Conservation (phyloP, 2,329 filamentous ascomycete genomes). For the Rhynchosporium graminicola region DNA sequence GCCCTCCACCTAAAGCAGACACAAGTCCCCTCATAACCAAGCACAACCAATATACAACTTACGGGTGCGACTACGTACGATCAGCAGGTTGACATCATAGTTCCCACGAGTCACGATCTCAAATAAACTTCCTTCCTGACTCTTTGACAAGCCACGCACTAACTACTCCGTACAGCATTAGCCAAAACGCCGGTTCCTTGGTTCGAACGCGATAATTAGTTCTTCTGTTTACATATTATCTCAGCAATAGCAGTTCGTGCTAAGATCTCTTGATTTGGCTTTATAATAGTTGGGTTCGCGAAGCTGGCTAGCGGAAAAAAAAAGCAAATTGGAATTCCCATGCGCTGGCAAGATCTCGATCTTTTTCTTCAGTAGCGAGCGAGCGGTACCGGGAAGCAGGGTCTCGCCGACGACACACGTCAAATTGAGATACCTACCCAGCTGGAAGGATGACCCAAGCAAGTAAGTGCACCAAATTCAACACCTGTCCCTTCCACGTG, state of each 20-base stretch:
- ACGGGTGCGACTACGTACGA: neutral
- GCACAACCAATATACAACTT: neutral
- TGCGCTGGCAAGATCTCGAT: slow-evolving; percentile 12
- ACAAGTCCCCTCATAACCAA: neutral
- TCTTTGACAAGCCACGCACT: neutral
- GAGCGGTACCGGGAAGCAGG: neutral
- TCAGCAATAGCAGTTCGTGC: neutral
- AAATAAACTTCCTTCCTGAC: neutral
- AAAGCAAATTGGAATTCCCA: slow-evolving; percentile 3
- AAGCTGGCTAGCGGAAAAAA: neutral
- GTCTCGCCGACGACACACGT: neutral
- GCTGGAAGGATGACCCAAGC: neutral
- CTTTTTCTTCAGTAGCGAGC: neutral
- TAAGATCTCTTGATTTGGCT: neutral
- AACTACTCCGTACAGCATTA: no score
- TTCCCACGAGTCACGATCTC: neutral
- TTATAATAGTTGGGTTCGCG: no score
- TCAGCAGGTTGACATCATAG: slow-evolving; percentile 7
- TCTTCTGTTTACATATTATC: no score
- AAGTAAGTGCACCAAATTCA: neutral
- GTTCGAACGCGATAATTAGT: no score
- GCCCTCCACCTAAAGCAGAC: neutral
- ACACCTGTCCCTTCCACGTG: neutral
- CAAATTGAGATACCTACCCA: neutral
- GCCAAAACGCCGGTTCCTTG: no score